Evolutionary conservation across 768 basidiomycete species (phyloP), one percentile per base, ranked within the genome.

Genomic region (Mrakia hoshinonis): DNA sequence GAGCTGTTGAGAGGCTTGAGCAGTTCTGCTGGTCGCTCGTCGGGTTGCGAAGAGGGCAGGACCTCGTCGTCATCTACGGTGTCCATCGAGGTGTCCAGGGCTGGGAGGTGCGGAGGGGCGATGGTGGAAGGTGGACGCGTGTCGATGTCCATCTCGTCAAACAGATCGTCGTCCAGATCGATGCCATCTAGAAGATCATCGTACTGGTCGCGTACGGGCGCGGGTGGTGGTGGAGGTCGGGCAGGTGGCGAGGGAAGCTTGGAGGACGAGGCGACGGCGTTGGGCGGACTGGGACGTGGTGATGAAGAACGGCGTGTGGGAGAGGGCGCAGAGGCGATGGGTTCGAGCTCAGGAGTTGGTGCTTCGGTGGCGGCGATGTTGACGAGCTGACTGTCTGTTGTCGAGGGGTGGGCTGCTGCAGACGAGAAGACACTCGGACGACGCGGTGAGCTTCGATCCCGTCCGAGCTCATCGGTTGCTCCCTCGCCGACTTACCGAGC

Each of bases 241-340:
- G 5, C 18, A 2, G 58, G 58, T 20, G 58, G 20, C 4, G 58
- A 20, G 20, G 20, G 22, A 22, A 61, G 58, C 36, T 39, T 61
- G 34, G 58, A 61, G 34, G 58, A 61, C 31, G 58, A 61, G 18
- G 58, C 58, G 58, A 61, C 58, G 58, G 58, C 58, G 34, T 61
- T 61, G 4, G 9, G 18, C 13, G 58, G 36, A 38, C 31, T 31
- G 15, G 58, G 34, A 20, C 7, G 29, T 36, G 29, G 4, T 3
- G 58, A 22, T 4, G 58, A 15, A 3, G 31, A 60, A 4, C 13
- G 55, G 3, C 34, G 58, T 2, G 4, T 22, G 6, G 58, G 18
- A 34, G 34, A 39, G 49, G 43, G 7, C n/a, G n/a, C n/a, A n/a
- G n/a, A n/a, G n/a, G n/a, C n/a, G n/a, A n/a, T n/a, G n/a, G n/a